These are phyloP conservation scores for Gelatoporia subvermispora DNA, from an alignment of 768 basidiomycete species.

Conservation along the genomic window DNA sequence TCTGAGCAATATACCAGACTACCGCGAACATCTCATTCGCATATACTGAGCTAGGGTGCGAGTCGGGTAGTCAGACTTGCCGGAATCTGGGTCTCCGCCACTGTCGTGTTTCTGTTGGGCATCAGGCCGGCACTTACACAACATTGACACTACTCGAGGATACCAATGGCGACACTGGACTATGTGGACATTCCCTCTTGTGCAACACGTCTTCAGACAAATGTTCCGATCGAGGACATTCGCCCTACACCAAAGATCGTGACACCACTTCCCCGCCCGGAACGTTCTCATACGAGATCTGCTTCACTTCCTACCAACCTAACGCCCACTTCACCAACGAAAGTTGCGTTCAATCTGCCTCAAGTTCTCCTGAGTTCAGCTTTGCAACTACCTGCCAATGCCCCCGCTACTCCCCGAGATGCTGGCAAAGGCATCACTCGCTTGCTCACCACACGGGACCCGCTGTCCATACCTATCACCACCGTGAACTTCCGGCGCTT, in stretches of 20 bases:
- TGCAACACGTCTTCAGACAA: slow-evolving; percentile 29
- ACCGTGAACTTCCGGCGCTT: slow-evolving; percentile 81
- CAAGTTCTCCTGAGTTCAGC: slow-evolving; percentile 30
- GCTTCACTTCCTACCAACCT: slow-evolving; percentile 4
- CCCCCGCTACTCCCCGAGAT: slow-evolving; percentile 9
- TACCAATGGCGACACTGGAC: slow-evolving; percentile 50
- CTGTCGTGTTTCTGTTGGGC: no score
- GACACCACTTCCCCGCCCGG: slow-evolving; percentile 22
- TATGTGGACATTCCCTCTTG: slow-evolving; percentile 41
- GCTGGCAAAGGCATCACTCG: slow-evolving; percentile 23
- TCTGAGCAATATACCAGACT: no score
- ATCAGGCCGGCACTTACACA: no score
- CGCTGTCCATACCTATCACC: slow-evolving; percentile 72
- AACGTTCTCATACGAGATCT: slow-evolving; percentile 9
- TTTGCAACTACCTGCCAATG: slow-evolving; percentile 15
- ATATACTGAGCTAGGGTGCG: no score
- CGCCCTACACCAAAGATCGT: slow-evolving; percentile 20
- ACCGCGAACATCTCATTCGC: no score
- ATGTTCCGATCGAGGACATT: slow-evolving; percentile 15
- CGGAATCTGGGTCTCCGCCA: no score
- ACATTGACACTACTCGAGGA: no score
- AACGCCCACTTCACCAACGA: slow-evolving; percentile 23
- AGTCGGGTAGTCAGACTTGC: no score
- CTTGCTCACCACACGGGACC: slow-evolving; percentile 56
- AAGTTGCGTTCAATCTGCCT: slow-evolving; percentile 32